Evolutionary conservation across 768 basidiomycete genomes (phyloP).

Genomic region (Russula compacta): DNA sequence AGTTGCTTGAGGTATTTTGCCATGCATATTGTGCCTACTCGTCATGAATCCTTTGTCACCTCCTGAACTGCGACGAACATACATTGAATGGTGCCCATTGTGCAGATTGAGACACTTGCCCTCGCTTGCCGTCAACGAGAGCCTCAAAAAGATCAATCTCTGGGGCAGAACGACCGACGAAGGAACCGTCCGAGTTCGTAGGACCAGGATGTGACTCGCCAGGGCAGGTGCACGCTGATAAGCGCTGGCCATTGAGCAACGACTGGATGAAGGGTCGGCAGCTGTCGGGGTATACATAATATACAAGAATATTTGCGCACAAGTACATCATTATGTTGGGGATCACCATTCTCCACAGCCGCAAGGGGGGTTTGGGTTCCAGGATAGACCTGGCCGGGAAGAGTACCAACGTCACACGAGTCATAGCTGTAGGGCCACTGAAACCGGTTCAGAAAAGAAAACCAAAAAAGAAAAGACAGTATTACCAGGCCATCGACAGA

Average conservation of each 20-base stretch:
- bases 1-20: constrained; percentile 51
- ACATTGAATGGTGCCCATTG: constrained; percentile 57
- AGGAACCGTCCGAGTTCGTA: constrained; percentile 63
- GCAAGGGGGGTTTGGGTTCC: constrained; percentile 58
- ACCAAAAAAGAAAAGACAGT: neutral
- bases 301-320: constrained; percentile 49
- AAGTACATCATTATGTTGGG: constrained; percentile 35
- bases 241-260: constrained; percentile 72
- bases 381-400: constrained; percentile 63
- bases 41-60: neutral
- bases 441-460: constrained; percentile 5
- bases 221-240: constrained; percentile 83
- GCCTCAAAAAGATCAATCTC: constrained; percentile 92
- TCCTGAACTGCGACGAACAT: neutral
- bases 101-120: constrained; percentile 72
- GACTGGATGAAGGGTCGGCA: constrained; percentile 28
- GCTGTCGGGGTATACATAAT: neutral
- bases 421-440: constrained; percentile 83
- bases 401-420: constrained; percentile 56
- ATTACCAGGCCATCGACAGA: constrained; percentile 73
- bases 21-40: constrained; percentile 64
- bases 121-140: constrained; percentile 42
- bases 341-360: constrained; percentile 52
- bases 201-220: constrained; percentile 88
- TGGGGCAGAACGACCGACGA: constrained; percentile 69